These are phyloP conservation scores for Perkinsus chesapeaki DNA, from an alignment of 169 alveolate genomes.

Conservation along the genomic window DNA sequence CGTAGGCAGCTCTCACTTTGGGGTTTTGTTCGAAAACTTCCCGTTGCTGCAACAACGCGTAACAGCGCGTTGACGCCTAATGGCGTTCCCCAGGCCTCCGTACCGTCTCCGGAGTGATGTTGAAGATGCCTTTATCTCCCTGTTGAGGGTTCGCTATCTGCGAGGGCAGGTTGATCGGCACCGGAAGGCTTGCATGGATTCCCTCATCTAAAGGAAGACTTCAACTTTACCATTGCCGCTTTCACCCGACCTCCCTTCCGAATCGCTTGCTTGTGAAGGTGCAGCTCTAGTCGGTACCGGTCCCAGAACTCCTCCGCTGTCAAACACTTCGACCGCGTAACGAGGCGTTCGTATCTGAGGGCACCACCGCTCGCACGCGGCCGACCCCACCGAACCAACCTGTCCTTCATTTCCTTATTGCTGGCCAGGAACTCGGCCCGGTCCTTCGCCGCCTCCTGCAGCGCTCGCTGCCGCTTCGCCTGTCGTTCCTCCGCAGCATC, in stretches of 20 bases:
- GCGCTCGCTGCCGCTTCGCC: neutral
- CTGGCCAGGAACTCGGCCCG: neutral
- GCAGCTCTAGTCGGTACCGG: neutral
- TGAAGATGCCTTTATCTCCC: neutral
- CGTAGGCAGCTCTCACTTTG: neutral
- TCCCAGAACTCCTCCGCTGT: neutral
- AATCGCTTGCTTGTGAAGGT: neutral
- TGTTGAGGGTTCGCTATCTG: neutral
- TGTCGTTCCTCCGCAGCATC: neutral
- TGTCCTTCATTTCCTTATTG: neutral
- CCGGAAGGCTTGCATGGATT: neutral
- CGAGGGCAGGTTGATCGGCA: neutral
- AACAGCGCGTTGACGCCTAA: neutral
- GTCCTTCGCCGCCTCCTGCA: neutral
- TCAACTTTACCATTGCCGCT: no score
- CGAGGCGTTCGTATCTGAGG: neutral
- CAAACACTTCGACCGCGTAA: neutral
- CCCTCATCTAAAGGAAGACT: neutral
- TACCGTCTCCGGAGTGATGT: neutral
- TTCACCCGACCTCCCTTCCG: neutral
- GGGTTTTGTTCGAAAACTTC: neutral
- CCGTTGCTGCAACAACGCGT: neutral
- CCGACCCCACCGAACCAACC: neutral
- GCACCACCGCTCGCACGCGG: neutral
- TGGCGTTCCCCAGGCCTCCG: neutral